Evolutionary conservation across 805 yeast genomes (phyloP).

Genomic region (Yamadazyma nakazawae): DNA sequence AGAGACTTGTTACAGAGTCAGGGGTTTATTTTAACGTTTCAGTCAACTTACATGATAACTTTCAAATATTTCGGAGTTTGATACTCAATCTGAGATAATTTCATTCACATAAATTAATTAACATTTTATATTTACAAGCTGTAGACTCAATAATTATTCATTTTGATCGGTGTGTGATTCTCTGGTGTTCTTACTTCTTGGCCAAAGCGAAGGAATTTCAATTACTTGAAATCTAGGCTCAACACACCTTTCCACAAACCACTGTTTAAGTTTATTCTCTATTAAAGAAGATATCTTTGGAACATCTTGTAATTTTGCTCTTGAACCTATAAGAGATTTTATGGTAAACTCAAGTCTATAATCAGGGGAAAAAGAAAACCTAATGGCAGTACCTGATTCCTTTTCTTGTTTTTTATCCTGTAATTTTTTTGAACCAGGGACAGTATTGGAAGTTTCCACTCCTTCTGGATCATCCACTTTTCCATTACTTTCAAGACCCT

Average conservation of each 20-base stretch:
- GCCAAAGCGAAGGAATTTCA: constrained; percentile 85
- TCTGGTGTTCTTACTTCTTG: constrained; percentile 42
- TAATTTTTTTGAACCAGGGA: background rate
- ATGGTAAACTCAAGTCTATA: constrained; percentile 84
- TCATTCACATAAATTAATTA: background rate
- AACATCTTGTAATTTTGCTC: constrained; percentile 87
- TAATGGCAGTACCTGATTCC: constrained; percentile 60
- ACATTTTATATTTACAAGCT: background rate
- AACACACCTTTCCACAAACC: constrained; percentile 92
- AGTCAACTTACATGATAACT: background rate
- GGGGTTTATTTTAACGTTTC: background rate
- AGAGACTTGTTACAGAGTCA: background rate
- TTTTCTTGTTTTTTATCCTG: constrained; percentile 3
- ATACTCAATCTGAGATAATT: background rate
- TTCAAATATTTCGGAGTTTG: constrained; percentile 4
- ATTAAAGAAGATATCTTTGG: constrained; percentile 86
- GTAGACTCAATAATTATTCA: background rate
- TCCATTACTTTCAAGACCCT: background rate
- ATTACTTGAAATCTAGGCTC: constrained; percentile 91
- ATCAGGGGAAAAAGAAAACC: constrained; percentile 90
- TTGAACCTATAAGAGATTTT: constrained; percentile 86
- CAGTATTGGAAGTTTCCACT: no score
- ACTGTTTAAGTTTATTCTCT: constrained; percentile 74
- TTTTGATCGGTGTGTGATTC: constrained; percentile 18
- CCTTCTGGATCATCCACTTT: constrained; percentile 3